Evolutionary conservation across 345 rosid species (phyloP), one percentile per base, ranked within the genome.

Genomic region (Salix viminalis): DNA sequence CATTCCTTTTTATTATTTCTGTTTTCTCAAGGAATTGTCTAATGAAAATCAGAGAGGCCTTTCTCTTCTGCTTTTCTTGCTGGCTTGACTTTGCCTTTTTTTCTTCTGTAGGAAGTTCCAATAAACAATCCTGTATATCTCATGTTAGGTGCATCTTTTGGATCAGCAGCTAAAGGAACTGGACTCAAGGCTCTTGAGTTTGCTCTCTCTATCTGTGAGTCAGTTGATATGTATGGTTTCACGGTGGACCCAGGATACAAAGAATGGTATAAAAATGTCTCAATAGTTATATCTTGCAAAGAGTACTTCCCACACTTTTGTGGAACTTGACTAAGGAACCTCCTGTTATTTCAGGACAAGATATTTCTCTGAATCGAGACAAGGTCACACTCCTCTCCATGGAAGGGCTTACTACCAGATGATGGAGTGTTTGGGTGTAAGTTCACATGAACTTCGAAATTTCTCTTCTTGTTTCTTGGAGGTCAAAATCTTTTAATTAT

Each of bases 391-490:
- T 56, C 99, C 99, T 75, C 86, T 96, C 80, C 97, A 90, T 75
- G 99, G 99, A 52, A 88, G 99, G 78, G 97, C 97, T 82, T 96
- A 92, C 86, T 94, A 94, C 85, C 98, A 93, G 85, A 89, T 96
- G 98, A 89, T 96, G 98, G 99, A 94, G 84, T 96, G 97, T 81
- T 87, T 96, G 83, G 99, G 97, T 83, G 98, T 92, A 91, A 87
- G 94, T 81, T 72, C 69, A 44, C 36, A 81, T 46, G 39, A 26
- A 66, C 65, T 54, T 23, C 6, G 21, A 54, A 54, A 8, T n/a
- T 69, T 1, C 52, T 65, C 26, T 70, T 42, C 69, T 73, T 48
- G 12, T 46, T 56, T 50, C 34, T 28, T 54, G 21, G 58, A 48
- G 23, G n/a, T 70, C 62, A 73, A 18, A 30, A 62, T 14, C 24